phyloP scores from a whole-genome alignment of 2,329 filamentous ascomycete genomes.

The Penicillium sp. region DNA sequence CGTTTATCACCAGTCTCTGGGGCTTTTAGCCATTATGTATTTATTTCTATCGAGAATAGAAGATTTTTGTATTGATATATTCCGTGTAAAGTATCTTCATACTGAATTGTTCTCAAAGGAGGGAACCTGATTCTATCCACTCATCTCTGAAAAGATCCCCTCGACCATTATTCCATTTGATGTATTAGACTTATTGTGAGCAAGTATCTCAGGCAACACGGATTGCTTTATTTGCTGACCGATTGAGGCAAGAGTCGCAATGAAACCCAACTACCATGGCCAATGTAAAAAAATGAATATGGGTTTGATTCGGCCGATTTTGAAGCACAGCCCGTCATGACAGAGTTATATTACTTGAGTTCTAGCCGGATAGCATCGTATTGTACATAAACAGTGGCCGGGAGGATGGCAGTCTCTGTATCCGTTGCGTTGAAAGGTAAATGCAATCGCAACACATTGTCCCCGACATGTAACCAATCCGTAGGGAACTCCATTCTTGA shows the following conservation, averaged over 20 bases:
- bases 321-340: not conserved
- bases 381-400: slow-evolving; percentile 59
- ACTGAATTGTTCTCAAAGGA: not conserved
- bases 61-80: not conserved
- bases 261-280: not conserved
- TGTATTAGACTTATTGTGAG: not conserved
- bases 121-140: too few relatives aligned
- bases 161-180: not conserved
- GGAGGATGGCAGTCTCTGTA: slow-evolving; percentile 57
- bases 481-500: slow-evolving; percentile 60
- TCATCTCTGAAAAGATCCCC: not conserved
- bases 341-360: slow-evolving; percentile 29
- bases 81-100: not conserved
- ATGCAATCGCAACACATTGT: slow-evolving; percentile 57
- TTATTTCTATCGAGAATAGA: slow-evolving; percentile 4
- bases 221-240: not conserved
- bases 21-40: slow-evolving; percentile 11
- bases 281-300: not conserved
- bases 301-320: not conserved
- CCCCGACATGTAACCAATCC: slow-evolving; percentile 48
- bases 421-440: slow-evolving; percentile 60
- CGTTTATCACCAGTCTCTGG: slow-evolving; percentile 10
- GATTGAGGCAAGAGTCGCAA: too few relatives aligned
- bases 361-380: slow-evolving; percentile 65
- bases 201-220: not conserved